A percentile compares a stretch with the other conserved stretches of the same genome.
Conservation (phyloP, 2,329 filamentous ascomycete genomes). For the Paraphaeosphaeria minitans region DNA sequence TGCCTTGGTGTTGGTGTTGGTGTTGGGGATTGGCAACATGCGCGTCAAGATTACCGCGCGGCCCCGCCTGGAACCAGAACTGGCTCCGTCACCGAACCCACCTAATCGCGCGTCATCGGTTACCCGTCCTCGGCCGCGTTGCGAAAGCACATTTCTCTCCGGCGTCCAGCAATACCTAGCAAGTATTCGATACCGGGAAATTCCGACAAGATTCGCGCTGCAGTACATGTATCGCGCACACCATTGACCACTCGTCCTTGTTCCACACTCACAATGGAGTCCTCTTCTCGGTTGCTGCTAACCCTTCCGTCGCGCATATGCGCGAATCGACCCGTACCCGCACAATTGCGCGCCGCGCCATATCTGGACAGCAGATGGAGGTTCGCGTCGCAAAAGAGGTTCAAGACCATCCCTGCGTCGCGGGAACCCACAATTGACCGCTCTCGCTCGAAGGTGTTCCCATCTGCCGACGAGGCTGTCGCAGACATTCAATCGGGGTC, state of each 20-base stretch:
- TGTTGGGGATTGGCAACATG: not conserved
- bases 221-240: conserved; percentile 3
- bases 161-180: not conserved
- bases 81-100: conserved; percentile 12
- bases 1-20: conserved; percentile 2
- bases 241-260: conserved; percentile 15
- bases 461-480: conserved; percentile 45
- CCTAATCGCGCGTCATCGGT: conserved; percentile 13
- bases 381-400: conserved; percentile 29
- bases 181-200: conserved; percentile 1
- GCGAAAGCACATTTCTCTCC: not conserved
- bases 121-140: not conserved
- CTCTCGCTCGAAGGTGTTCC: conserved; percentile 44
- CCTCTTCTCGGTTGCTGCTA: conserved; percentile 36
- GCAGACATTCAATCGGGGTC: conserved; percentile 44
- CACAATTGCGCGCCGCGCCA: conserved; percentile 30
- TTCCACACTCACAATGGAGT: conserved; percentile 32
- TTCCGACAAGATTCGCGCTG: conserved; percentile 1
- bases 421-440: conserved; percentile 41
- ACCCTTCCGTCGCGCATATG: conserved; percentile 36
- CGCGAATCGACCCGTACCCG: conserved; percentile 32
- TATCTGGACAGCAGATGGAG: conserved; percentile 27
- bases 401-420: conserved; percentile 27
- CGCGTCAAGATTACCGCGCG: conserved; percentile 3
- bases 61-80: conserved; percentile 15